Evolutionary conservation across 1,284 basidiomycete genomes (phyloP).

Genomic region (Meripilus lineatus): DNA sequence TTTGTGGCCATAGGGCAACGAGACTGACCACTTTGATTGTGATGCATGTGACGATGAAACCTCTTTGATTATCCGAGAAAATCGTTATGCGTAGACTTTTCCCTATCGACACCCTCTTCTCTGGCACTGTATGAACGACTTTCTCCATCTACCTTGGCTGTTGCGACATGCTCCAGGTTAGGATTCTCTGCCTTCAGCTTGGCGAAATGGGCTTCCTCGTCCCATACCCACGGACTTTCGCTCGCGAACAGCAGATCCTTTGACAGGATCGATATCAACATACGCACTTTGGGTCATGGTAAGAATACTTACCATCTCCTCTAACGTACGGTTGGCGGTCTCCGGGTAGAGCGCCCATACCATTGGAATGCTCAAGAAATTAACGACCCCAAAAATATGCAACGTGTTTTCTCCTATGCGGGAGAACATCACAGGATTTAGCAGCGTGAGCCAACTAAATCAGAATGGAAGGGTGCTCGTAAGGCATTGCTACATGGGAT

Average conservation of each 20-base stretch:
- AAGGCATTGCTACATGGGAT: neutral
- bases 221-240: slow-evolving; percentile 42
- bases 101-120: no score
- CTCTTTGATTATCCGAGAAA: no score
- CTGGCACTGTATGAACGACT: no score
- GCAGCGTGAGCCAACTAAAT: slow-evolving; percentile 29
- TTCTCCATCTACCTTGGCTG: no score
- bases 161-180: slow-evolving; percentile 12
- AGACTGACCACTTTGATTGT: no score
- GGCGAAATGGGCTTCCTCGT: slow-evolving; percentile 34
- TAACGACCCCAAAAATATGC: slow-evolving; percentile 42
- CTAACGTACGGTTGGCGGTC: slow-evolving; percentile 47
- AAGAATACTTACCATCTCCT: slow-evolving; percentile 34
- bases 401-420: slow-evolving; percentile 35
- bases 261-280: neutral
- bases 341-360: slow-evolving; percentile 49
- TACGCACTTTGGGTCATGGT: neutral
- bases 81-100: no score
- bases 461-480: neutral
- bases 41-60: no score
- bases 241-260: slow-evolving; percentile 40
- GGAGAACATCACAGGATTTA: slow-evolving; percentile 34
- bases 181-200: slow-evolving; percentile 25
- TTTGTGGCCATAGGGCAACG: no score
- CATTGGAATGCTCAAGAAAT: slow-evolving; percentile 43